Percentiles rank a stretch among this genome's conserved stretches.
These are phyloP conservation scores for Fusarium sp. DNA, from an alignment of 2,329 filamentous ascomycete species.

Conservation along the genomic window DNA sequence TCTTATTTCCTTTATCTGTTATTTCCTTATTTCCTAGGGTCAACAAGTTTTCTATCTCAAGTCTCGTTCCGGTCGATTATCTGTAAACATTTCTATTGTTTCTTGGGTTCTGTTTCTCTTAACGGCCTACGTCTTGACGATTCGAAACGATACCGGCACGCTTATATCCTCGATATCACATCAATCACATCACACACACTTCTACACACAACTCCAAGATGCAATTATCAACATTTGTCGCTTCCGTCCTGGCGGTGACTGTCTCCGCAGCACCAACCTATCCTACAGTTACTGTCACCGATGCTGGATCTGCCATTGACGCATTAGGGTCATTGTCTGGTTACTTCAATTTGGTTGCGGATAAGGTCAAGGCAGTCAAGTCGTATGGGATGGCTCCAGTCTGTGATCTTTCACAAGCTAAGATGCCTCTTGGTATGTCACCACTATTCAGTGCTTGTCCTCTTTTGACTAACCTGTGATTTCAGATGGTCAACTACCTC, in stretches of 20 bases:
- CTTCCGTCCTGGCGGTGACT: constrained; percentile 58
- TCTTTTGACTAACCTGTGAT: constrained; percentile 21
- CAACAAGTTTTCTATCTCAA: constrained; percentile 12
- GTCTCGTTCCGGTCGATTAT: constrained; percentile 21
- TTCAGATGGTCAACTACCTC: constrained; percentile 64
- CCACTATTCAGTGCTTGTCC: neutral
- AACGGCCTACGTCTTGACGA: constrained; percentile 30
- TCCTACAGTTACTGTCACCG: constrained; percentile 51
- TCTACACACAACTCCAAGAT: constrained; percentile 54
- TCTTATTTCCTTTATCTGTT: constrained; percentile 39
- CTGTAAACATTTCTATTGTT: constrained; percentile 22
- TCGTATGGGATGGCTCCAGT: constrained; percentile 55
- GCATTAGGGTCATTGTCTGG: constrained; percentile 63
- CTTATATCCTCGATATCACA: constrained; percentile 6
- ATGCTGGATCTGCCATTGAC: constrained; percentile 52
- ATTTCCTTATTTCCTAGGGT: constrained; percentile 43
- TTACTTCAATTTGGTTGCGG: constrained; percentile 71
- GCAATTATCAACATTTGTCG: constrained; percentile 61
- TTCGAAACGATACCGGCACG: constrained; percentile 24
- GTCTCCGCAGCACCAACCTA: constrained; percentile 61
- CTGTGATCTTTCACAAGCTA: constrained; percentile 67
- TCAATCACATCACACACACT: neutral
- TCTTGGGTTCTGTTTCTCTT: constrained; percentile 28
- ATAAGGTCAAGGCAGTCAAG: constrained; percentile 64
- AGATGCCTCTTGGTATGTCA: constrained; percentile 62